Evolutionary conservation across 208 protist species (phyloP).

Genomic region (Leishmania tarentolae): DNA sequence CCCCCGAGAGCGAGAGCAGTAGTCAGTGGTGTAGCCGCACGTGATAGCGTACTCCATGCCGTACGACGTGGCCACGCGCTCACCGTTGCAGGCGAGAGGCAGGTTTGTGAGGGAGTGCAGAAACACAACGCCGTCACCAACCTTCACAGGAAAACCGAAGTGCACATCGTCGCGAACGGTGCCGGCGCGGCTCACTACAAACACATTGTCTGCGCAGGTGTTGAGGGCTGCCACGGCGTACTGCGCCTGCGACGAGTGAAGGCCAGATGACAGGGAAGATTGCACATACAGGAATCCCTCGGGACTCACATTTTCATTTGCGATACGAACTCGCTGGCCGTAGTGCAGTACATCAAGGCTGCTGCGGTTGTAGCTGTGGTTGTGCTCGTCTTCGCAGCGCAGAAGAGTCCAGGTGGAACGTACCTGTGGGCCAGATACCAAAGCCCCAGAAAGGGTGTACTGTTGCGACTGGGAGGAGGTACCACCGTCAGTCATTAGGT

Average conservation of each 20-base stretch:
- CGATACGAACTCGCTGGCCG: constrained; percentile 80
- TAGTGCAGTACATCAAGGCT: constrained; percentile 77
- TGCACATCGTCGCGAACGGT: constrained; percentile 52
- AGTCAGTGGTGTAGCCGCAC: constrained; percentile 50
- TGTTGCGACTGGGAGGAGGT: background rate
- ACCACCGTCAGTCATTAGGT: constrained; percentile 23
- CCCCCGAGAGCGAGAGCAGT: constrained; percentile 39
- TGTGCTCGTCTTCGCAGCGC: constrained; percentile 71
- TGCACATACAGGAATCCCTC: constrained; percentile 77
- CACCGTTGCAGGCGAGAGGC: constrained; percentile 52
- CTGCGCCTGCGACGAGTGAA: constrained; percentile 51
- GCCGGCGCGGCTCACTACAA: constrained; percentile 58
- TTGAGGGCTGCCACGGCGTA: constrained; percentile 45
- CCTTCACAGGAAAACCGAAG: constrained; percentile 56
- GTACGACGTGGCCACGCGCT: constrained; percentile 44
- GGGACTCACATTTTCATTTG: constrained; percentile 60
- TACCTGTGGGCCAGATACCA: constrained; percentile 40
- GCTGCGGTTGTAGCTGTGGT: constrained; percentile 56
- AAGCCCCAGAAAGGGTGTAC: constrained; percentile 28
- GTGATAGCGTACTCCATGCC: constrained; percentile 66
- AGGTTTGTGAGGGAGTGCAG: constrained; percentile 75
- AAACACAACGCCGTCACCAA: constrained; percentile 78
- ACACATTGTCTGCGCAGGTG: constrained; percentile 68
- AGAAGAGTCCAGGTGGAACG: constrained; percentile 77
- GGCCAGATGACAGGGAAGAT: constrained; percentile 50